These are phyloP conservation scores for Hygrocybe punicea DNA, from an alignment of 768 basidiomycete genomes.

Conservation along the genomic window DNA sequence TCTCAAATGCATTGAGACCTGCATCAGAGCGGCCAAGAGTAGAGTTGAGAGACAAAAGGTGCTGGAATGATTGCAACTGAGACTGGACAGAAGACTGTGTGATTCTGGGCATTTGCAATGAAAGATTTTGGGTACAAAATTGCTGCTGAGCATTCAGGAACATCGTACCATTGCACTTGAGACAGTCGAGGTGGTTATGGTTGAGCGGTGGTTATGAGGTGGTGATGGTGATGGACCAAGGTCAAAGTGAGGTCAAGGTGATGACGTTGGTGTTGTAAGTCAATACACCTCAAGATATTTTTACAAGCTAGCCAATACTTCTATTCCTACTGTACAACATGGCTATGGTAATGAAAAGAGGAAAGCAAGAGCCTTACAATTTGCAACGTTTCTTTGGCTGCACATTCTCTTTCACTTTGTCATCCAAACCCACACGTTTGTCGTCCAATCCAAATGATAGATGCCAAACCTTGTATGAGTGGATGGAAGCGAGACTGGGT, in stretches of 20 bases:
- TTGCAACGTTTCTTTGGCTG: not conserved
- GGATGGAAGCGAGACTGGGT: not conserved
- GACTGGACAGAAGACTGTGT: not conserved
- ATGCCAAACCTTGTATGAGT: not conserved
- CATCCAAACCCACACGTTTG: not conserved
- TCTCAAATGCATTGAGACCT: not conserved
- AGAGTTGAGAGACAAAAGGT: not conserved
- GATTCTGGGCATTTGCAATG: not conserved
- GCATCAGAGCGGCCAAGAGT: not conserved
- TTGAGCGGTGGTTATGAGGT: not conserved
- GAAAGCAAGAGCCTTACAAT: not conserved
- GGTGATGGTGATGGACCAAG: not conserved
- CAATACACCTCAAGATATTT: not conserved
- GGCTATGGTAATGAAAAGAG: not conserved
- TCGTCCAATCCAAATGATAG: not conserved
- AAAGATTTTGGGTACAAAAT: not conserved
- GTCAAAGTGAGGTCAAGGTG: not conserved
- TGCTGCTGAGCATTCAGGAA: not conserved
- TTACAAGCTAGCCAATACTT: too few species aligned
- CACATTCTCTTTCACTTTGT: not conserved
- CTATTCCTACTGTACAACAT: not conserved
- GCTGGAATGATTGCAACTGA: not conserved
- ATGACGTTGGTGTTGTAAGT: not conserved
- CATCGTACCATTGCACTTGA: not conserved
- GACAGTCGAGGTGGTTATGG: too few species aligned